Evolutionary conservation across 768 basidiomycete genomes (phyloP).

Genomic region (Ramaria rubella): DNA sequence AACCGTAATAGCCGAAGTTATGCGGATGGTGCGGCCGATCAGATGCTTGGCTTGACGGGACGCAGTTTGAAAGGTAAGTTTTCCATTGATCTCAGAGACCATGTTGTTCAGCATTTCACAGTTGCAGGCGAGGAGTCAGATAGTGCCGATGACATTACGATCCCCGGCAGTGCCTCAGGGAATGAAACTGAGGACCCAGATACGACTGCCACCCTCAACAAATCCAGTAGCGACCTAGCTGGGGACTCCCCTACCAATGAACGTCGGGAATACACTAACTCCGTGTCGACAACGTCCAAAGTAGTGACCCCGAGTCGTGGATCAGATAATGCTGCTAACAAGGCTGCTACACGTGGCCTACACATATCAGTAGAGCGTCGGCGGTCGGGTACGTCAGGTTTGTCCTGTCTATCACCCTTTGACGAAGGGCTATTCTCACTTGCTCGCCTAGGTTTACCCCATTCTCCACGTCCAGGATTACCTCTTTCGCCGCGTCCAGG

Average conservation of each 20-base stretch:
- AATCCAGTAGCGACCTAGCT: not conserved
- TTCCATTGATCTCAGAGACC: conserved; percentile 6
- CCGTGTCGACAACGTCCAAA: not conserved
- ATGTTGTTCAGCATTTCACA: conserved; percentile 10
- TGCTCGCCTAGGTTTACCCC: conserved; percentile 45
- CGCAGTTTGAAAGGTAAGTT: conserved; percentile 59
- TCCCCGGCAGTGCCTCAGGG: conserved; percentile 37
- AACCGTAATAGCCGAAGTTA: conserved; percentile 82
- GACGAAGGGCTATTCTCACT: not conserved
- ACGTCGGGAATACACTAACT: conserved; percentile 1
- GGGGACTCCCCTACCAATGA: not conserved
- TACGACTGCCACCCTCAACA: not conserved
- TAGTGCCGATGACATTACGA: conserved; percentile 53
- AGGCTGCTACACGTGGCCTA: conserved; percentile 65
- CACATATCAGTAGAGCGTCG: conserved; percentile 47
- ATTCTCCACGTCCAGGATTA: conserved; percentile 27
- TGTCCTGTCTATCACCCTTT: conserved; percentile 43
- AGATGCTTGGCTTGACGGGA: conserved; percentile 71
- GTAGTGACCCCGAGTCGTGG: not conserved
- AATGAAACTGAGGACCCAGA: conserved; percentile 13
- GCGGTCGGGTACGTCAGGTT: conserved; percentile 45
- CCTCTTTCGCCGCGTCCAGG: conserved; percentile 6
- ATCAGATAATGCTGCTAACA: conserved; percentile 40
- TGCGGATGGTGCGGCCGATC: conserved; percentile 75
- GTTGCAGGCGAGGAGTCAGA: conserved; percentile 58